A percentile compares a stretch with the other conserved stretches of the same genome.
Conservation (phyloP, 345 rosid genomes). For the Populus deltoides region DNA sequence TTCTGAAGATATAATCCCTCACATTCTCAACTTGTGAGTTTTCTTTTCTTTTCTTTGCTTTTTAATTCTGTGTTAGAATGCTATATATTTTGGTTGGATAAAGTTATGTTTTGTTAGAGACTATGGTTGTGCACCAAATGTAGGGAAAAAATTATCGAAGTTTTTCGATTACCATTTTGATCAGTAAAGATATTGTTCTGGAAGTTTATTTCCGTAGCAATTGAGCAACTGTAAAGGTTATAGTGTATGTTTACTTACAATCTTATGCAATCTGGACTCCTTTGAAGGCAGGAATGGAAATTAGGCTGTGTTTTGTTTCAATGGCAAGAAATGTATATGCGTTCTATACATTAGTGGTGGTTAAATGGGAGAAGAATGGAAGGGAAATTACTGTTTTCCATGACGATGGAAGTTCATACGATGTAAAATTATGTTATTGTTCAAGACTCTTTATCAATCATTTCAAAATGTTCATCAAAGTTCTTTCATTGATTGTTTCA, state of each 20-base stretch:
- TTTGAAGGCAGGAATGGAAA: neutral
- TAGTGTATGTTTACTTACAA: no score
- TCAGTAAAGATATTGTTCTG: no score
- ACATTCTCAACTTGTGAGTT: constrained; percentile 70
- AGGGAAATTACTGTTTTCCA: neutral
- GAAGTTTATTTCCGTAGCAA: no score
- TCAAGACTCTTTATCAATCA: neutral
- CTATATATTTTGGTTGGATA: neutral
- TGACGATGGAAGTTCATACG: neutral
- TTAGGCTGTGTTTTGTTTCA: neutral
- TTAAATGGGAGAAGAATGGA: neutral
- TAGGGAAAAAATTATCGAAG: no score
- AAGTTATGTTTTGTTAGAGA: neutral
- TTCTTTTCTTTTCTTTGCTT: neutral
- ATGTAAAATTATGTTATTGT: neutral
- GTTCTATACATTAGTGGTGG: neutral
- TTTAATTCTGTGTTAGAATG: neutral
- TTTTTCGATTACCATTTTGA: no score
- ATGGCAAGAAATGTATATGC: neutral
- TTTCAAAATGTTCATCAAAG: neutral
- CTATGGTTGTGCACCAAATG: no score
- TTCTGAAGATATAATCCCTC: constrained; percentile 65
- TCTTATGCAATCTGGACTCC: neutral
- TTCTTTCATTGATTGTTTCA: constrained; percentile 27
- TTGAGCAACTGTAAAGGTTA: no score